Percentiles rank a stretch among this genome's conserved stretches.
Conservation (phyloP, 345 rosid genomes). For the Sonneratia alba region DNA sequence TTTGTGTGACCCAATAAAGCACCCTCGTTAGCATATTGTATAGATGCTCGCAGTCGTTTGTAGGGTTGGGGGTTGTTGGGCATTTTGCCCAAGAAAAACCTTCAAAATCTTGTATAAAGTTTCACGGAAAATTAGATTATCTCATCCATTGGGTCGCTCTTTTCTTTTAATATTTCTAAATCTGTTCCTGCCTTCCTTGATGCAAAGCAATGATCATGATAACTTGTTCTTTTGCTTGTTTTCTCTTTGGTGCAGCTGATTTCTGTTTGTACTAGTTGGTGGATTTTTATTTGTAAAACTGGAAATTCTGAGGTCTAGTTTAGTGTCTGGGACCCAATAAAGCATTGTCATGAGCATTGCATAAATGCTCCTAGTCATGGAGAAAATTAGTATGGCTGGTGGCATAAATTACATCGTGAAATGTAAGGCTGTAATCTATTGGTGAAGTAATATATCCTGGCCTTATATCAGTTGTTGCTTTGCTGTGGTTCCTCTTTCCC, state of each 20-base stretch:
- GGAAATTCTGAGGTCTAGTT: neutral
- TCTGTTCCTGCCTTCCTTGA: neutral
- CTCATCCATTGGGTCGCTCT: too few relatives aligned
- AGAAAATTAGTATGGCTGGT: neutral
- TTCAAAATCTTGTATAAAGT: too few relatives aligned
- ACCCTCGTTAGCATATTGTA: neutral
- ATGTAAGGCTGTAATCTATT: neutral
- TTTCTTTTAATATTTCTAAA: too few relatives aligned
- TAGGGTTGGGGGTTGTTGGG: too few relatives aligned
- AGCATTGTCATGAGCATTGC: neutral
- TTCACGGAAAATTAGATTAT: too few relatives aligned
- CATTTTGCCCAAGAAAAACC: too few relatives aligned
- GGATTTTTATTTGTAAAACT: neutral
- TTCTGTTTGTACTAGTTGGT: neutral
- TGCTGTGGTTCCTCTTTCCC: neutral
- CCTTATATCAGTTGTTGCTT: neutral
- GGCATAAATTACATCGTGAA: too few relatives aligned
- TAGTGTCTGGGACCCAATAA: neutral
- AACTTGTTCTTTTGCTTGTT: neutral
- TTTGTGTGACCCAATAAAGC: too few relatives aligned
- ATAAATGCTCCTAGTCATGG: neutral
- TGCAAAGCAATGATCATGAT: neutral
- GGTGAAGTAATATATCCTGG: neutral
- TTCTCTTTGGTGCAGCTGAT: neutral
- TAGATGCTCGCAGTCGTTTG: neutral